Conservation (phyloP, 331 rosid species). For the Telfairia occidentalis region DNA sequence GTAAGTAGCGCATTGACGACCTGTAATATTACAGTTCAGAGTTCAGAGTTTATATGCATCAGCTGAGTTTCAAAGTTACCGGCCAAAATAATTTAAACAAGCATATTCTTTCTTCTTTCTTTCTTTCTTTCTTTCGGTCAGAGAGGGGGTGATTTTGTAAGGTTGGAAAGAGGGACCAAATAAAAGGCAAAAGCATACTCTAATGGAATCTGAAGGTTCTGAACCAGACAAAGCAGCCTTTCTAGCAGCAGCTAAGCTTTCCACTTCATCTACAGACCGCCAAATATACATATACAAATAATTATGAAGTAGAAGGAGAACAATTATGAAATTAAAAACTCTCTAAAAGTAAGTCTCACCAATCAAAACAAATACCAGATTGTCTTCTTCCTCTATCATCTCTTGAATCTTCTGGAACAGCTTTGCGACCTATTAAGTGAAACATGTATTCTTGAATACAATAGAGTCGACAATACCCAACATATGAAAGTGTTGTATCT, state of each 20-base stretch:
- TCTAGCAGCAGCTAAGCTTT: conserved; percentile 94
- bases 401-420: conserved; percentile 94
- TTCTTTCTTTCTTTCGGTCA: not conserved
- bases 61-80: not conserved
- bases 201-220: conserved; percentile 95
- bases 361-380: conserved; percentile 95
- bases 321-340: conserved; percentile 11
- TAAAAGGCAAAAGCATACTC: conserved; percentile 35
- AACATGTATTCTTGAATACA: not conserved
- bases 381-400: conserved; percentile 96
- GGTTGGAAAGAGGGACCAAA: conserved; percentile 8
- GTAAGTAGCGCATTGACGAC: conserved; percentile 92
- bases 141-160: not conserved
- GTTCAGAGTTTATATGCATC: conserved; percentile 15
- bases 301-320: conserved; percentile 20
- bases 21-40: conserved; percentile 41
- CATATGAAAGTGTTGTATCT: not conserved
- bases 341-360: conserved; percentile 49
- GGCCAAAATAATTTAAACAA: not conserved
- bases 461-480: not conserved
- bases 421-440: conserved; percentile 70
- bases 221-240: conserved; percentile 97
- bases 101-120: not conserved
- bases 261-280: conserved; percentile 80
- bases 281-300: conserved; percentile 14